Evolutionary conservation across 2,329 filamentous ascomycete genomes (phyloP).

Genomic region (Ploettnerulaceae sp.): DNA sequence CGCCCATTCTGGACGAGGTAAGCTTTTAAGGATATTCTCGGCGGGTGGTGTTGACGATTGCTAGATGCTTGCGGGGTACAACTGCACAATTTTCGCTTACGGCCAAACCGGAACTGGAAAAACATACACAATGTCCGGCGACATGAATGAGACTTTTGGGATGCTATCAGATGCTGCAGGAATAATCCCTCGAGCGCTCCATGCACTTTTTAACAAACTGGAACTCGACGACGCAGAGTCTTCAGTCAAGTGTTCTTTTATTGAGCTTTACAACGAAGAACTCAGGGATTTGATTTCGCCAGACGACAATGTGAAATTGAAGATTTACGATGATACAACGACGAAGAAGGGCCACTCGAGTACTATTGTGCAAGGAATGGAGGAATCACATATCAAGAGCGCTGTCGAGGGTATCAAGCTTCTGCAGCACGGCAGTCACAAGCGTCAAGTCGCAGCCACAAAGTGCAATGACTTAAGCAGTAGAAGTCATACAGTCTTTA

Average conservation of each 20-base stretch:
- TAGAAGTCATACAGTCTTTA: constrained; percentile 95
- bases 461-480: constrained; percentile 99
- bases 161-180: constrained; percentile 87
- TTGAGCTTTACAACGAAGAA: constrained; percentile 98
- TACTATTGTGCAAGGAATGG: constrained; percentile 95
- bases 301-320: constrained; percentile 81
- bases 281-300: constrained; percentile 79
- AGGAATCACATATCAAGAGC: constrained; percentile 86
- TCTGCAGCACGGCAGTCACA: constrained; percentile 82
- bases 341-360: constrained; percentile 78
- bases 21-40: constrained; percentile 25
- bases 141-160: constrained; percentile 83
- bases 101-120: constrained; percentile 97
- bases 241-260: constrained; percentile 96
- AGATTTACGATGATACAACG: constrained; percentile 88
- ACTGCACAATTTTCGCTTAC: constrained; percentile 98
- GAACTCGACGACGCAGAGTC: constrained; percentile 74
- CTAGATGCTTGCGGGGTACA: constrained; percentile 89
- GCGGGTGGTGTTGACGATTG: constrained; percentile 13
- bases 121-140: constrained; percentile 98
- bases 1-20: constrained; percentile 89
- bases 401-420: constrained; percentile 83
- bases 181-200: constrained; percentile 87
- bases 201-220: constrained; percentile 81
- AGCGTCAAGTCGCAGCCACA: constrained; percentile 97